These are phyloP conservation scores for Anacardium occidentale DNA, from an alignment of 345 rosid genomes.

Conservation along the genomic window DNA sequence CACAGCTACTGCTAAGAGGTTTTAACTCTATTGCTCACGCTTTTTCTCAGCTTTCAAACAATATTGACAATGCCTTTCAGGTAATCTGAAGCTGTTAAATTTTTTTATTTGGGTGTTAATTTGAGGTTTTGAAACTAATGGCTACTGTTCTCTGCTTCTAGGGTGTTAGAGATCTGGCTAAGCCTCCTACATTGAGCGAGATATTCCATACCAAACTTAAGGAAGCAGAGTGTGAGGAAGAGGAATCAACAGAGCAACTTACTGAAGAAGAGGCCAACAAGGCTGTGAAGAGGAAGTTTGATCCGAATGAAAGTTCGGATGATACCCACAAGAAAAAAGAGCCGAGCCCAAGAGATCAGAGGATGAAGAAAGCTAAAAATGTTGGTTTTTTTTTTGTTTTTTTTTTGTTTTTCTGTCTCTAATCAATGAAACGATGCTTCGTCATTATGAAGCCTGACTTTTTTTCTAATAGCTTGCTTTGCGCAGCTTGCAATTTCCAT, in stretches of 20 bases:
- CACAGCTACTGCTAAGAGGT: conserved; percentile 79
- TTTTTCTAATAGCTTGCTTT: conserved; percentile 9
- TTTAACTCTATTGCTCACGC: conserved; percentile 76
- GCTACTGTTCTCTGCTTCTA: conserved; percentile 21
- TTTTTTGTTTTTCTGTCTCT: neutral
- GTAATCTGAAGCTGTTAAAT: conserved; percentile 26
- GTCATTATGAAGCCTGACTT: neutral
- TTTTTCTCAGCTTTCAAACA: conserved; percentile 75
- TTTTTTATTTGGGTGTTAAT: neutral
- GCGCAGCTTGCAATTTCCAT: conserved; percentile 79
- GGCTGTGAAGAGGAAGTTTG: conserved; percentile 66
- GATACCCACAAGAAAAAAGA: conserved; percentile 40
- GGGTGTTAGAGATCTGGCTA: conserved; percentile 82
- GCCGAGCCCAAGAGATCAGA: conserved; percentile 40
- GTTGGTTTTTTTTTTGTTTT: conserved; percentile 32
- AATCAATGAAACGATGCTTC: neutral
- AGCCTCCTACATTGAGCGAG: conserved; percentile 78
- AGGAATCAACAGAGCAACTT: conserved; percentile 20
- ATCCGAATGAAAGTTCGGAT: conserved; percentile 36
- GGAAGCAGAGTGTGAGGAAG: conserved; percentile 28
- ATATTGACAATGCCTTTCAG: conserved; percentile 86
- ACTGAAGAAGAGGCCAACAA: conserved; percentile 36
- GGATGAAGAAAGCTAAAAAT: conserved; percentile 67
- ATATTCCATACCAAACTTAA: conserved; percentile 51
- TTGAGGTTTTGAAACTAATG: neutral